Percentiles rank a stretch among this genome's conserved stretches.
phyloP scores from a whole-genome alignment of 768 basidiomycete genomes.

The Asterophora lycoperdoides region DNA sequence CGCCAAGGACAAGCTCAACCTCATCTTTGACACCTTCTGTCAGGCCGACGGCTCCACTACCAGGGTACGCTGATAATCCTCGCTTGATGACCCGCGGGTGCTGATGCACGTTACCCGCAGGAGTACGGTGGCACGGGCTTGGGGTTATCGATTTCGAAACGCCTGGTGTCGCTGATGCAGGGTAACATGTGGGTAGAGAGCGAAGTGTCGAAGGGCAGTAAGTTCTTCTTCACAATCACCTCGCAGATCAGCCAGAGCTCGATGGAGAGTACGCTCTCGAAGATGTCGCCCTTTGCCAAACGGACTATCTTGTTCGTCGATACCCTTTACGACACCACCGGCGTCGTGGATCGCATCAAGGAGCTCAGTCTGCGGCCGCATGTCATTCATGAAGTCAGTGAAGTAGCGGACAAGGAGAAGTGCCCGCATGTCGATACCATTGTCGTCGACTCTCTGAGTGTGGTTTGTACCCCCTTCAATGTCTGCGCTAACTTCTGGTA shows the following conservation, averaged over 20 bases:
- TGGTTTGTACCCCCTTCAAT: conserved; percentile 49
- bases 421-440: conserved; percentile 93
- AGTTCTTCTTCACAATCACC: conserved; percentile 95
- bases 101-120: conserved; percentile 31
- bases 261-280: conserved; percentile 65
- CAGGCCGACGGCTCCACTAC: conserved; percentile 99
- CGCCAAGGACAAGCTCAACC: conserved; percentile 94
- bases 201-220: conserved; percentile 87
- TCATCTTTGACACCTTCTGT: conserved; percentile 99
- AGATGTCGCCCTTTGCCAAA: conserved; percentile 84
- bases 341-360: conserved; percentile 70
- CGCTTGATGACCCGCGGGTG: conserved; percentile 4
- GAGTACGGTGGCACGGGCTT: conserved; percentile 98
- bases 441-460: conserved; percentile 82
- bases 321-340: conserved; percentile 69
- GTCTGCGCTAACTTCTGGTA: conserved; percentile 1
- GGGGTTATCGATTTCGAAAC: conserved; percentile 95
- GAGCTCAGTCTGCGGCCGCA: conserved; percentile 78
- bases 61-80: conserved; percentile 47
- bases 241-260: conserved; percentile 76
- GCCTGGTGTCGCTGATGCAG: conserved; percentile 94
- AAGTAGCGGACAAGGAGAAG: conserved; percentile 76
- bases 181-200: conserved; percentile 99
- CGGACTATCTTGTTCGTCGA: conserved; percentile 92
- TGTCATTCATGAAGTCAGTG: conserved; percentile 72